Percentiles rank a stretch among this genome's conserved stretches.
These are phyloP conservation scores for Ceratocystis eucalypticola DNA, from an alignment of 2,329 filamentous ascomycete species.

Conservation along the genomic window DNA sequence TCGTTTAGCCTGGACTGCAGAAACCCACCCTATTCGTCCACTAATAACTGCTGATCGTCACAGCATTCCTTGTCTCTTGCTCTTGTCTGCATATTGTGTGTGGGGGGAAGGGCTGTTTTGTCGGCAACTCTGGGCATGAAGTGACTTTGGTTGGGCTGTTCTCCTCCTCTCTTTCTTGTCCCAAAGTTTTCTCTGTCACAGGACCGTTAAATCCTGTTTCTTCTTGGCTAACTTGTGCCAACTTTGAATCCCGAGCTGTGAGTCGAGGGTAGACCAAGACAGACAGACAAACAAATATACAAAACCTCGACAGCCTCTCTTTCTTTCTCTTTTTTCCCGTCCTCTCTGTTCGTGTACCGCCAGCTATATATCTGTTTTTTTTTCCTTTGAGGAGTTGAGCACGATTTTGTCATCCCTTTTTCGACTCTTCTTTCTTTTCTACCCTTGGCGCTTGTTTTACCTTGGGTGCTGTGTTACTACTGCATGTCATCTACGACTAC, in stretches of 20 bases:
- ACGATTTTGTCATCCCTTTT: not conserved
- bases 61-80: not conserved
- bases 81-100: not conserved
- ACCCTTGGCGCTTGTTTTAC: constrained; percentile 1
- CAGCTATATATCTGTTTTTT: too few species aligned
- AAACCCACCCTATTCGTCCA: not conserved
- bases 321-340: too few species aligned
- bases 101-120: not conserved
- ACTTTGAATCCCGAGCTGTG: too few species aligned
- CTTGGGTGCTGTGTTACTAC: constrained; percentile 2
- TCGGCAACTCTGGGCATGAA: not conserved
- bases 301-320: too few species aligned
- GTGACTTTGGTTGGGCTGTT: too few species aligned
- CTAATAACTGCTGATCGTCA: not conserved
- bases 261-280: too few species aligned
- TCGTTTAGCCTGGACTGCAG: too few species aligned
- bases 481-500: constrained; percentile 1
- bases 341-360: too few species aligned
- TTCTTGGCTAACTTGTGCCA: not conserved
- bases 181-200: not conserved
- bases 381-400: not conserved
- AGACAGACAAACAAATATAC: too few species aligned
- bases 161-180: too few species aligned
- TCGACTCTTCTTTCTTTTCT: not conserved
- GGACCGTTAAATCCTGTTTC: not conserved